Percentiles rank a stretch among this genome's conserved stretches.
These are phyloP conservation scores for Naganishia liquefaciens DNA, from an alignment of 1,284 basidiomycete genomes.

Conservation along the genomic window DNA sequence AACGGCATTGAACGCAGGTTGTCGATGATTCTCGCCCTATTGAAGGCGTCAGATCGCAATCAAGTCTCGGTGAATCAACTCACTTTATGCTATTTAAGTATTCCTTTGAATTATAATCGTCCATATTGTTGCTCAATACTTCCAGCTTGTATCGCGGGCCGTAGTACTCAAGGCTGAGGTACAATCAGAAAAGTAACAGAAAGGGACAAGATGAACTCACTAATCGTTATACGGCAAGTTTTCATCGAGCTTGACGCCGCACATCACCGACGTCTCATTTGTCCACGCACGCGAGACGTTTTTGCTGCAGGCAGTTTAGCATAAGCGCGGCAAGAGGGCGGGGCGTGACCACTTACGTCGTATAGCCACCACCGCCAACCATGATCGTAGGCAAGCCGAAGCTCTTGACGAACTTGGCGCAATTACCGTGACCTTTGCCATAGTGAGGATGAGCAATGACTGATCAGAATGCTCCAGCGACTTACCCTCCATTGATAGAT, in stretches of 20 bases:
- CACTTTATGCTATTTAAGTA: constrained; percentile 80
- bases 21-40: constrained; percentile 63
- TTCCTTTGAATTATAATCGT: constrained; percentile 83
- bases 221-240: constrained; percentile 94
- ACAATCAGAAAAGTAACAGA: neutral
- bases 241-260: constrained; percentile 80
- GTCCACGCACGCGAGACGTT: constrained; percentile 96
- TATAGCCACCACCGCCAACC: constrained; percentile 95
- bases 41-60: constrained; percentile 36
- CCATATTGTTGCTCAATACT: constrained; percentile 89
- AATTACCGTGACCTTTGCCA: constrained; percentile 75
- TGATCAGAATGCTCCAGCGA: neutral
- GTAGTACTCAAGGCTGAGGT: constrained; percentile 81
- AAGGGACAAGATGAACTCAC: constrained; percentile 37
- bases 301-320: constrained; percentile 55
- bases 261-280: constrained; percentile 92
- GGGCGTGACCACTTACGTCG: constrained; percentile 52
- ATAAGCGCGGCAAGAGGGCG: neutral
- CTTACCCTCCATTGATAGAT: constrained; percentile 84
- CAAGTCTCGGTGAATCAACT: constrained; percentile 38
- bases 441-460: neutral
- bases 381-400: constrained; percentile 87
- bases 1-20: constrained; percentile 74
- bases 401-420: constrained; percentile 80
- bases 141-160: constrained; percentile 93